Evolutionary conservation across 129 eudicot species (phyloP), one percentile per base, ranked within the genome.

Genomic region (Flaveria ramosissima): DNA sequence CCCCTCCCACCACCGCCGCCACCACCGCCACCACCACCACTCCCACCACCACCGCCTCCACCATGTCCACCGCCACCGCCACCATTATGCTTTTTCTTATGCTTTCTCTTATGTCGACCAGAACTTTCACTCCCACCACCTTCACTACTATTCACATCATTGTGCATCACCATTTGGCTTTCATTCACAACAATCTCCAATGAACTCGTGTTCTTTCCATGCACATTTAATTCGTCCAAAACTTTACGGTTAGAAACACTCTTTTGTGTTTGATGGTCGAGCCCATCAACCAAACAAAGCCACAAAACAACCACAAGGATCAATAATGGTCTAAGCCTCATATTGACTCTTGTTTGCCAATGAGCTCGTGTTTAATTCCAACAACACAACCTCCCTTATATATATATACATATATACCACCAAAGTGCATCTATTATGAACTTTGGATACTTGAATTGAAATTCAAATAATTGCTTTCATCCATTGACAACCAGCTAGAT

Each of bases 231-330:
- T 45, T 27, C 76, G 0, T 21, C 26, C 52, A 68, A 73, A 50
- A 78, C 52, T n/a, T 61, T 78, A 67, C 77, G 71, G 8, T 51
- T 24, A 4, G 39, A 47, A 78, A 67, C 52, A 73, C 30, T 43
- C 70, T 69, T 59, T 36, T 36, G 41, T 36, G 41, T 5, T 36
- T 36, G 41, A 55, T 72, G 68, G 36, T 68, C 23, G 42, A 77
- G 61, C 14, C 86, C 86, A 48, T 83, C 76, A 77, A 77, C 86
- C 19, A 77, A 66, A 77, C 52, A 82, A 12, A 79, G 61, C 42
- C 83, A 46, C 23, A 77, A 72, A 1, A 82, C 72, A 43, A 65
- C 62, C 52, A 72, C 82, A 77, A 66, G 50, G 6, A 59, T 36
- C 41, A 67, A 67, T 32, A 77, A 55, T 65, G 71, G 76, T 62